Conservation (phyloP, 345 rosid genomes). For the Jatropha curcas region DNA sequence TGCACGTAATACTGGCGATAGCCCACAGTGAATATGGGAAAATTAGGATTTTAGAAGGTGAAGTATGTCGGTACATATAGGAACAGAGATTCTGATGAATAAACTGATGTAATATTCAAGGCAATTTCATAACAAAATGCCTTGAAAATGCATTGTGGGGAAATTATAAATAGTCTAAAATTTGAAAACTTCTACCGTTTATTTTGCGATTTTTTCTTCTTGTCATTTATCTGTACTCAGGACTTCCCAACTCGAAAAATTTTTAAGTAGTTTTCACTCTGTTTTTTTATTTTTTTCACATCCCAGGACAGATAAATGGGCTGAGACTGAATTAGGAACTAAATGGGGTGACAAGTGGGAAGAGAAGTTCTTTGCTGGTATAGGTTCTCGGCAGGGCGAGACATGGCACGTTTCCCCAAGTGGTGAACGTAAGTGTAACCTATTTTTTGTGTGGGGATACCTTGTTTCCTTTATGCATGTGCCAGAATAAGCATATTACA, state of each 20-base stretch:
- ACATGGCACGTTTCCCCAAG: slow-evolving; percentile 95
- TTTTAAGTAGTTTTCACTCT: slow-evolving; percentile 12
- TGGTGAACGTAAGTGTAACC: slow-evolving; percentile 62
- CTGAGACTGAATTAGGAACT: slow-evolving; percentile 95
- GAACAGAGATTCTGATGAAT: background rate
- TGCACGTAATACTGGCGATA: background rate
- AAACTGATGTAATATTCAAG: background rate
- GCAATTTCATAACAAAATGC: background rate
- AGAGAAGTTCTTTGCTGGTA: slow-evolving; percentile 90
- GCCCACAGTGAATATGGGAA: background rate
- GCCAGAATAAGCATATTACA: no score
- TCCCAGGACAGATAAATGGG: slow-evolving; percentile 99
- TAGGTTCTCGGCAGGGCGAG: slow-evolving; percentile 98
- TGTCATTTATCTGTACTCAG: background rate
- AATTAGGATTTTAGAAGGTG: background rate
- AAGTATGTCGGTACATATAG: background rate
- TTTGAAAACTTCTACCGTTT: background rate
- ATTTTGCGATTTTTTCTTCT: background rate
- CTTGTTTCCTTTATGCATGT: no score
- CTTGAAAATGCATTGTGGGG: background rate
- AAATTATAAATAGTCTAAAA: background rate
- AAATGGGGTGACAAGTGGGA: slow-evolving; percentile 99
- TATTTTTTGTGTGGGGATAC: slow-evolving; percentile 1
- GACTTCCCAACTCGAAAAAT: background rate
- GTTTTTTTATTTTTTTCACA: slow-evolving; percentile 26